Evolutionary conservation across 306 rosid species (phyloP).

Genomic region (Rosa persica): DNA sequence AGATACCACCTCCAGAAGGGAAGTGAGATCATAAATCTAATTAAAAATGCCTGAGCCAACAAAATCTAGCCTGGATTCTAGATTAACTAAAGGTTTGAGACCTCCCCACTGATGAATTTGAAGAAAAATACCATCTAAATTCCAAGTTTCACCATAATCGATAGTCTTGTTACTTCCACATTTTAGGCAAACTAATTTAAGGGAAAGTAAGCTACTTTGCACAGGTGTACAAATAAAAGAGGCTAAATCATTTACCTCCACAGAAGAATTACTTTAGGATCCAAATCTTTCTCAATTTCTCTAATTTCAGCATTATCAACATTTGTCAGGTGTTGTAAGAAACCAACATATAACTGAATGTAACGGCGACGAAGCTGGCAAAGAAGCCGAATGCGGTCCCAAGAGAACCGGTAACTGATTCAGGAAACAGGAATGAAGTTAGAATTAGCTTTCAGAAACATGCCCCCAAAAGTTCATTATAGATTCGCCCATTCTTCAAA

Average conservation of each 20-base stretch:
- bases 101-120: neutral
- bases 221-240: neutral
- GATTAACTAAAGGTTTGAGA: neutral
- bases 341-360: conserved; percentile 75
- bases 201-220: neutral
- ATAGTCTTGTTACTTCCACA: neutral
- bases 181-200: neutral
- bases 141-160: neutral
- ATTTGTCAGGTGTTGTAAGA: conserved; percentile 58
- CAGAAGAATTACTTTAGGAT: conserved; percentile 87
- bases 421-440: conserved; percentile 32
- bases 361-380: conserved; percentile 93
- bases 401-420: conserved; percentile 85
- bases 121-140: neutral
- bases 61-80: neutral
- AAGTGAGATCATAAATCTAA: neutral
- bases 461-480: neutral
- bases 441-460: conserved; percentile 20
- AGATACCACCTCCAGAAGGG: neutral
- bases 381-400: conserved; percentile 83
- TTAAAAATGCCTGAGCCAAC: neutral
- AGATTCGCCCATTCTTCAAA: neutral
- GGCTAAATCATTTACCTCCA: conserved; percentile 70
- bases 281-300: conserved; percentile 92
- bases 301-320: conserved; percentile 53